phyloP scores from a whole-genome alignment of 192 early-diverging fungal genomes.

The Backusella australiensis region DNA sequence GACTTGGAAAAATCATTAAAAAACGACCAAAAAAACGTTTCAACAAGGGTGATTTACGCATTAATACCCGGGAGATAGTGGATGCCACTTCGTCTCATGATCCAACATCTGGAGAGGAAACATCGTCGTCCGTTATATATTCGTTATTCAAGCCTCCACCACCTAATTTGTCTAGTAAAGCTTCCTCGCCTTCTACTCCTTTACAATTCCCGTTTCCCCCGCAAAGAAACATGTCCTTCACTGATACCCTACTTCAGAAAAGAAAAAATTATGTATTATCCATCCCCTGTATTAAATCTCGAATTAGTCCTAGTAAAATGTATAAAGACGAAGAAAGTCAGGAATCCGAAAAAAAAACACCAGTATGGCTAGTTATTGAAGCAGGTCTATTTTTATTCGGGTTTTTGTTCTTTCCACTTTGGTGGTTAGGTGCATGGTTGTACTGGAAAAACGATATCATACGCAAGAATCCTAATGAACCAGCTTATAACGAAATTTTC shows the following conservation, averaged over 20 bases:
- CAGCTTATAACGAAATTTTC: conserved; percentile 5
- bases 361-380: not conserved
- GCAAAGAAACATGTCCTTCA: not conserved
- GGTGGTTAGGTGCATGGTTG: conserved; percentile 2
- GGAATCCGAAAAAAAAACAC: not conserved
- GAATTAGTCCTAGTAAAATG: not conserved
- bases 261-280: not conserved
- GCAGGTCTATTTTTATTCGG: conserved; percentile 1
- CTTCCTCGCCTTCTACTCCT: not conserved
- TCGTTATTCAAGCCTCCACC: not conserved
- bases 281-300: not conserved
- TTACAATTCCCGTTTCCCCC: not conserved
- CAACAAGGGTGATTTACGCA: not conserved
- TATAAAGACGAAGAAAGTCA: not conserved
- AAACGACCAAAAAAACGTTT: not conserved
- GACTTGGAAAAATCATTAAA: not conserved
- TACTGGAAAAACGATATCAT: conserved; percentile 5
- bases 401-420: conserved; percentile 2
- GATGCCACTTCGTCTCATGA: not conserved
- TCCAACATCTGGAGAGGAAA: not conserved
- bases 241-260: not conserved
- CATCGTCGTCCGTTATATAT: not conserved
- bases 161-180: not conserved
- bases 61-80: not conserved
- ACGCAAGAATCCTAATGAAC: not conserved